Evolutionary conservation across 1,284 basidiomycete species (phyloP).

Genomic region (Caloboletus firmus): DNA sequence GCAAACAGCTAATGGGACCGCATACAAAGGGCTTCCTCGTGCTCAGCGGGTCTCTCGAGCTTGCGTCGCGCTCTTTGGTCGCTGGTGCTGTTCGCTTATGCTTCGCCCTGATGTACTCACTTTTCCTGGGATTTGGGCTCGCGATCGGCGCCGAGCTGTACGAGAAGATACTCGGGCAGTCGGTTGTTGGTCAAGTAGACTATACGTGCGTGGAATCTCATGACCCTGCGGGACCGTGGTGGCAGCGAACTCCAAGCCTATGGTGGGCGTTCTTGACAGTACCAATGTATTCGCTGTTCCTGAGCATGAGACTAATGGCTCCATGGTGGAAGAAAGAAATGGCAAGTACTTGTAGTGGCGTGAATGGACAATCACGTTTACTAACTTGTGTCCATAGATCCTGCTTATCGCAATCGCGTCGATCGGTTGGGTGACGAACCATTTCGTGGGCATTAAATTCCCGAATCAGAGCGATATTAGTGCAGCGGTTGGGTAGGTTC

Average conservation of each 20-base stretch:
- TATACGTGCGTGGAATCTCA: conserved; percentile 60
- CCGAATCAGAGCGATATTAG: conserved; percentile 71
- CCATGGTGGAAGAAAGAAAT: conserved; percentile 73
- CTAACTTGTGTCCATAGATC: conserved; percentile 40
- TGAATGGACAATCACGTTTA: neutral
- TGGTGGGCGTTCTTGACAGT: conserved; percentile 80
- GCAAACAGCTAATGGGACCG: neutral
- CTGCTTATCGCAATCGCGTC: conserved; percentile 67
- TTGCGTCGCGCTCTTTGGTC: conserved; percentile 77
- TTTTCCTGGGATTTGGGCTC: conserved; percentile 84
- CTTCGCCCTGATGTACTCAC: conserved; percentile 77
- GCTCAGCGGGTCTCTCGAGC: conserved; percentile 77
- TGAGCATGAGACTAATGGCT: conserved; percentile 79
- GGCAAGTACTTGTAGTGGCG: conserved; percentile 37
- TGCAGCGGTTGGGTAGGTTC: conserved; percentile 61
- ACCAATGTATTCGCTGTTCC: conserved; percentile 71
- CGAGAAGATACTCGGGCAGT: conserved; percentile 49
- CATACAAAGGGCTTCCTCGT: conserved; percentile 70
- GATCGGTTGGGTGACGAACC: conserved; percentile 78
- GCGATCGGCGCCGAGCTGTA: conserved; percentile 76
- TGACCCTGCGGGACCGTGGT: conserved; percentile 55
- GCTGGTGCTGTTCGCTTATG: conserved; percentile 85
- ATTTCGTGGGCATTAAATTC: conserved; percentile 70
- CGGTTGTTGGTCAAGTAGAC: conserved; percentile 56
- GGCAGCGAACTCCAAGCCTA: conserved; percentile 52